These are phyloP conservation scores for Saccharomyces uvarum DNA, from an alignment of 1,139 yeast genomes.

Conservation along the genomic window DNA sequence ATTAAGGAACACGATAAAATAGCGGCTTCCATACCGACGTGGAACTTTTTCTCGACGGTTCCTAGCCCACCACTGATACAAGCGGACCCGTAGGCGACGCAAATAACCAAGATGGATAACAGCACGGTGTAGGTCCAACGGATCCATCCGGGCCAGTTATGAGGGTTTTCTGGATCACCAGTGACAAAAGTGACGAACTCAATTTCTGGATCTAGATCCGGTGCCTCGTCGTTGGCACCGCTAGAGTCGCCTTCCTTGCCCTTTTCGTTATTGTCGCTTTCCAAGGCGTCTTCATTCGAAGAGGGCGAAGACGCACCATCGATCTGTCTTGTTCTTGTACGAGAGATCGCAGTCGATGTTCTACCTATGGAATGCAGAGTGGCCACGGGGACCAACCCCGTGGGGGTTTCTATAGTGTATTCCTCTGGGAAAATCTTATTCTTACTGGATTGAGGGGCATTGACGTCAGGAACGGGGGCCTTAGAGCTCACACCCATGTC, in stretches of 20 bases:
- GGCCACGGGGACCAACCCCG: conserved; percentile 75
- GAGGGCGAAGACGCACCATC: conserved; percentile 10
- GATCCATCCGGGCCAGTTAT: conserved; percentile 56
- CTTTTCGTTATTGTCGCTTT: conserved; percentile 5
- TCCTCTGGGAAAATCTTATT: conserved; percentile 87
- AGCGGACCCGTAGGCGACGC: conserved; percentile 86
- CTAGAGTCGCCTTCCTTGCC: conserved; percentile 24
- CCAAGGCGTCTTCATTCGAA: conserved; percentile 10
- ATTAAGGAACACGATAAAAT: conserved; percentile 71
- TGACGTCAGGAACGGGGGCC: conserved; percentile 49
- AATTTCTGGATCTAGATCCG: conserved; percentile 49
- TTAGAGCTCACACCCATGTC: conserved; percentile 51
- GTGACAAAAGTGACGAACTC: conserved; percentile 74
- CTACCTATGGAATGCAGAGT: conserved; percentile 65
- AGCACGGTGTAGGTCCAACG: conserved; percentile 65
- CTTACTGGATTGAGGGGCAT: conserved; percentile 49
- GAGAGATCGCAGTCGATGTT: conserved; percentile 36
- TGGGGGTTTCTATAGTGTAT: conserved; percentile 74
- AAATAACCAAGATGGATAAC: conserved; percentile 61
- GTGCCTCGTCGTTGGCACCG: conserved; percentile 17
- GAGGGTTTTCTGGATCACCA: conserved; percentile 79
- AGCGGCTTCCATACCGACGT: conserved; percentile 71
- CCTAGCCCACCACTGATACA: conserved; percentile 76
- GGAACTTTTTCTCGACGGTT: conserved; percentile 52
- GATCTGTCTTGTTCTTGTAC: conserved; percentile 30